Evolutionary conservation across 1,284 basidiomycete genomes (phyloP), one percentile per base, ranked within the genome.

Genomic region (Naganishia cerealis): DNA sequence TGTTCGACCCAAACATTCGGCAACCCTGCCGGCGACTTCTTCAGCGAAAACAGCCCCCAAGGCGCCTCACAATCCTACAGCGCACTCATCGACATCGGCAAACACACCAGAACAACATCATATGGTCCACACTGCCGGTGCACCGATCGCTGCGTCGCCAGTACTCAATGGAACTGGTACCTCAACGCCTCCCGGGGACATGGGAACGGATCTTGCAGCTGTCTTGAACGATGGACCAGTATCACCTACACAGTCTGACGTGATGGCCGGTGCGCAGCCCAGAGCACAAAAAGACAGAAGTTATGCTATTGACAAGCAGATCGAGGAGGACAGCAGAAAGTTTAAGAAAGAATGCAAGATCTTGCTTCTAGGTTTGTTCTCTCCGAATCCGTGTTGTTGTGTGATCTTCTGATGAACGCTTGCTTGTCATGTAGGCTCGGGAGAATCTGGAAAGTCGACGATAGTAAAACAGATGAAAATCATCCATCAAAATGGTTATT

Each of bases 391-490:
- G 5, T 48, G 21, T 3, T 24, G 13, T 24, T n/a, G 8, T 10
- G 24, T n/a, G 13, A 16, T 43, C 36, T 13, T 42, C 39, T 42
- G 5, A 42, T 33, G 21, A 24, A 21, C 29, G 6, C 15, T 12
- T 40, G 15, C 36, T 12, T 9, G 18, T 36, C 29, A 46, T n/a
- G 43, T 74, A 87, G 87, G 87, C 69, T 88, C 88, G n/a, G 88
- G 88, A 74, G 88, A 90, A 83, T 94, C 91, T 0, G 95, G 94
- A 40, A 97, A 97, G 83, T 90, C 88, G 6, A 98, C 94, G 0
- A 93, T 98, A 72, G 93, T 97, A 57, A 98, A 97, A 81, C 95
- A 98, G 82, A 98, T 98, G 94, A 97, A 96, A 85, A 97, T 98
- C 72, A 95, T 98, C 70, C 92, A 97, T 80, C 92, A 97, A 80